Conservation (phyloP, 257 asterid genomes). For the Forsythia suspensa region DNA sequence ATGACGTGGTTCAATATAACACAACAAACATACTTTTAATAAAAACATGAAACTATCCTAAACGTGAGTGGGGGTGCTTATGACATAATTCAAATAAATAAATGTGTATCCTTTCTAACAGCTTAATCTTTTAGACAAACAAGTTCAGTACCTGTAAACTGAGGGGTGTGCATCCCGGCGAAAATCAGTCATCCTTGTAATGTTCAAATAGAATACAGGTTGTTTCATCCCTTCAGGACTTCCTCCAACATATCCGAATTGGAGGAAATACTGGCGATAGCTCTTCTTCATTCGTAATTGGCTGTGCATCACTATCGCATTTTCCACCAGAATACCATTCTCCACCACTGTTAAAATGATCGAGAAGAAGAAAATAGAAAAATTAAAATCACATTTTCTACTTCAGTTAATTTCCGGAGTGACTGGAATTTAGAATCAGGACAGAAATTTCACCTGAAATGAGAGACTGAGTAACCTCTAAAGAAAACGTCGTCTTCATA, state of each 20-base stretch:
- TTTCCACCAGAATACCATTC: slow-evolving; percentile 80
- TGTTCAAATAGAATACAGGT: slow-evolving; percentile 48
- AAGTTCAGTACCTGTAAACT: slow-evolving; percentile 25
- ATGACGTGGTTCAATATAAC: not conserved
- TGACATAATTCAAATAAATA: not conserved
- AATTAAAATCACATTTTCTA: not conserved
- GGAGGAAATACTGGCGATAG: slow-evolving; percentile 45
- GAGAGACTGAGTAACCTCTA: slow-evolving; percentile 70
- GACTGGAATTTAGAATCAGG: not conserved
- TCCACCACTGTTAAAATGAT: slow-evolving; percentile 49
- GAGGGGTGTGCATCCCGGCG: slow-evolving; percentile 76
- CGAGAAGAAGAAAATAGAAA: not conserved
- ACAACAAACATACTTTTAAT: too few relatives aligned
- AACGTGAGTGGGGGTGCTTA: not conserved
- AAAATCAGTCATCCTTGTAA: slow-evolving; percentile 65
- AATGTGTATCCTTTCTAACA: not conserved
- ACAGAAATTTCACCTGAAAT: slow-evolving; percentile 57
- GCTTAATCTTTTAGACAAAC: not conserved
- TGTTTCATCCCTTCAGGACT: slow-evolving; percentile 42
- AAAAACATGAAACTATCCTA: not conserved
- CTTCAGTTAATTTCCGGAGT: not conserved
- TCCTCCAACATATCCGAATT: slow-evolving; percentile 51
- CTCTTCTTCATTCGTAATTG: slow-evolving; percentile 51
- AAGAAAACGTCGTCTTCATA: slow-evolving; percentile 55
- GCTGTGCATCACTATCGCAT: slow-evolving; percentile 58